Base-by-base conservation (phyloP, 2,329 filamentous ascomycete genomes). In the Fusarium xyrophilum region DNA sequence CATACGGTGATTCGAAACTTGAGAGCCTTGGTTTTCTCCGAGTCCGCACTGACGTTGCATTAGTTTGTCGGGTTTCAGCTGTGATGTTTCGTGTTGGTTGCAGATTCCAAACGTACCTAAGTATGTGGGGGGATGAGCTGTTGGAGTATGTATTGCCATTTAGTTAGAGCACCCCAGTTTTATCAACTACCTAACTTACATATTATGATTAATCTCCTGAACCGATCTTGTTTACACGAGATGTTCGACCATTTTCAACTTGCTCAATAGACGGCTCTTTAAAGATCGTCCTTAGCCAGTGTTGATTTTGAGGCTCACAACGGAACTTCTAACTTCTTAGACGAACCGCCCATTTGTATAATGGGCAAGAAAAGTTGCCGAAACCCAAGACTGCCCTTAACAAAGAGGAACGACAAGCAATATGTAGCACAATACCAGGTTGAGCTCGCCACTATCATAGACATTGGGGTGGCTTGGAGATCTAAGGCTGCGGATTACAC, bases 71-170 rank as follows among this genome's bases (percentile, higher is more conserved):
- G 32, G 54, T 65, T 43, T 19, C 44, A 53, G 39, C 35, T 51
- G 25, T 25, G 50, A 62, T 59, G 67, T 69, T 69, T 69, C 67
- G 60, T 43, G 52, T 57, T 50, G 59, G 67, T 69, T 65, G 67
- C 67, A 69, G 56, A 56, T 61, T 48, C 30, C 14, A 52, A 42
- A 42, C 33, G 13, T 15, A 30, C 43, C 14, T 21, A 10, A 33
- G 14, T 33, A 33, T 33, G 32, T 40, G 39, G 32, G 32, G 43
- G 51, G 23, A 19, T 17, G 9, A 47, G 21, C 33, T 32, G 15
- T 33, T 55, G 30, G 40, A 25, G 38, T 44, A 48, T 25, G 38
- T 44, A 48, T 25, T 46, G 27, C n/a, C n/a, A 46, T 46, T 30
- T 56, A 35, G 65, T 30, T 56, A 35, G 65, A 61, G 50, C 55